Percentiles rank a stretch among this genome's conserved stretches.
Evolutionary conservation across 495 filamentous ascomycete genomes (phyloP).

Genomic region (Aspergillus nanangensis): DNA sequence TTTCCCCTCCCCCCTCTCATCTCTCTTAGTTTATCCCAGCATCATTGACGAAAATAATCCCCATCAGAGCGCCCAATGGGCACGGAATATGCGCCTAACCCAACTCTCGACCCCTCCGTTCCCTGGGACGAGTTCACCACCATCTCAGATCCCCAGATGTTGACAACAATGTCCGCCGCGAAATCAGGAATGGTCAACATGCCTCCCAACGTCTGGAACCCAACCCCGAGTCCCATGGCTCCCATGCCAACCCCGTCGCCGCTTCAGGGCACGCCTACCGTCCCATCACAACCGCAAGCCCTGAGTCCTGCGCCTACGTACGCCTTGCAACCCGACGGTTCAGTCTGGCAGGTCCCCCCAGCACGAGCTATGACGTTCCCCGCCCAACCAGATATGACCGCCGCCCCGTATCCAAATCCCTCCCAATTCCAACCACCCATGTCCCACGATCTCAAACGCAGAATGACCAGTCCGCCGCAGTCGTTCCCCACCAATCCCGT

Average conservation of each 20-base stretch:
- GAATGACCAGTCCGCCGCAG: conserved; percentile 42
- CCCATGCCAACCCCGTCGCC: conserved; percentile 24
- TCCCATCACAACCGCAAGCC: conserved; percentile 29
- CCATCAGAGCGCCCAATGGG: conserved; percentile 30
- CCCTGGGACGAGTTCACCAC: conserved; percentile 41
- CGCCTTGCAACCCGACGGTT: conserved; percentile 35
- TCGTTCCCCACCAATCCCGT: conserved; percentile 15
- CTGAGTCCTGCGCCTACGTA: conserved; percentile 27
- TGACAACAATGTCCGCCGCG: conserved; percentile 31
- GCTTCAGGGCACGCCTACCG: conserved; percentile 30
- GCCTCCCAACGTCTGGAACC: conserved; percentile 27
- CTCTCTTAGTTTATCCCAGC: no score
- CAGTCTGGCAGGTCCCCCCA: conserved; percentile 36
- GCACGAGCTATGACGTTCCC: conserved; percentile 39
- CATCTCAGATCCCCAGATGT: conserved; percentile 34
- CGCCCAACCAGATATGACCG: conserved; percentile 27
- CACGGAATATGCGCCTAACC: conserved; percentile 25
- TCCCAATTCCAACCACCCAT: conserved; percentile 30
- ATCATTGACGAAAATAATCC: no score
- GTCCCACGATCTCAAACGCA: conserved; percentile 34
- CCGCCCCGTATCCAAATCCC: conserved; percentile 20
- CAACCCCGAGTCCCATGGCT: conserved; percentile 19
- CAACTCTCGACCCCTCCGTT: conserved; percentile 31
- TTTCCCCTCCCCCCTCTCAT: no score
- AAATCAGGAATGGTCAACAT: conserved; percentile 38